Conservation (phyloP, 495 filamentous ascomycete genomes). For the Penicillium argentinense region DNA sequence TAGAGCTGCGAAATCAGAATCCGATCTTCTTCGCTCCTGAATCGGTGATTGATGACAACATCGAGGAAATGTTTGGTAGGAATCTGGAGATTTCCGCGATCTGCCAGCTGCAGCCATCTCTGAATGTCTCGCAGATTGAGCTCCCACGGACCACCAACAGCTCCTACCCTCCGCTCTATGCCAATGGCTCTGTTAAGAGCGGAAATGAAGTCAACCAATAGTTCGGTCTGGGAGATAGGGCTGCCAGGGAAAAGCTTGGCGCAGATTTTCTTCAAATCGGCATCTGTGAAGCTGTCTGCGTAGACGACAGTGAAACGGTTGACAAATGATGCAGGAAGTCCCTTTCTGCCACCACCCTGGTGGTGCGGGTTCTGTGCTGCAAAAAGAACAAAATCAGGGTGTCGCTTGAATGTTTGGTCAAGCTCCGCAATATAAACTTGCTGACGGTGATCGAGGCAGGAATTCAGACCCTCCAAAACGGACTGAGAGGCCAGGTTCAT, state of each 20-base stretch:
- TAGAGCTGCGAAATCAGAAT: slow-evolving; percentile 63
- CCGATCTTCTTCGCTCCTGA: slow-evolving; percentile 70
- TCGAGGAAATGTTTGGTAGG: slow-evolving; percentile 70
- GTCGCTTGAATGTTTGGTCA: slow-evolving; percentile 85
- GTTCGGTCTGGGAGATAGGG: slow-evolving; percentile 51
- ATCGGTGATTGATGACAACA: slow-evolving; percentile 84
- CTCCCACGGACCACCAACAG: slow-evolving; percentile 91
- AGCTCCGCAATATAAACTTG: slow-evolving; percentile 95
- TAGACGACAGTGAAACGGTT: slow-evolving; percentile 98
- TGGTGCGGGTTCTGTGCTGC: slow-evolving; percentile 98
- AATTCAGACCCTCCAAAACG: slow-evolving; percentile 94
- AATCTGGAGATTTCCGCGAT: slow-evolving; percentile 46
- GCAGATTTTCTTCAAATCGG: slow-evolving; percentile 82
- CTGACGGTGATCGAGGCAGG: slow-evolving; percentile 94
- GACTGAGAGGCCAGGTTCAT: slow-evolving; percentile 99
- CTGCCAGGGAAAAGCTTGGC: slow-evolving; percentile 69
- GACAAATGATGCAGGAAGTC: slow-evolving; percentile 91
- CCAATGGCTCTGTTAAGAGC: slow-evolving; percentile 69
- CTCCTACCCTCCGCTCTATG: slow-evolving; percentile 63
- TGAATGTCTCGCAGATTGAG: slow-evolving; percentile 93
- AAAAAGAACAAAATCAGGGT: slow-evolving; percentile 88
- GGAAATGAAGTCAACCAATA: slow-evolving; percentile 78
- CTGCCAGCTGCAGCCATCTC: slow-evolving; percentile 79
- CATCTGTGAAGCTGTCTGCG: slow-evolving; percentile 78
- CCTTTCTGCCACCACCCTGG: slow-evolving; percentile 94